Evolutionary conservation across 2,329 filamentous ascomycete species (phyloP).

Genomic region (Hymenoscyphus occultus): DNA sequence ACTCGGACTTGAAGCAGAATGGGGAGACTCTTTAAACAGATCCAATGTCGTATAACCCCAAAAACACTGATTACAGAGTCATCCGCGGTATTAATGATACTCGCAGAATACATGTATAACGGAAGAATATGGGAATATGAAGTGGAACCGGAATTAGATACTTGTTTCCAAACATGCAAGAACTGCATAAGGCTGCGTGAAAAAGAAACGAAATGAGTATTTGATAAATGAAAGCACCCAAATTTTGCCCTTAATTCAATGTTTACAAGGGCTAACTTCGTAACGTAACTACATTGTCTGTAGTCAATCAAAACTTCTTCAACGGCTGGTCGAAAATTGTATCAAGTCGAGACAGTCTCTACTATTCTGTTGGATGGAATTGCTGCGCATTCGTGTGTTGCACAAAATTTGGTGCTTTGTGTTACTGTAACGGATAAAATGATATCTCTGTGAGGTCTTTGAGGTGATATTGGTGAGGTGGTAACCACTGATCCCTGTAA

Average conservation of each 20-base stretch:
- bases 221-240: background rate
- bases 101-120: background rate
- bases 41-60: background rate
- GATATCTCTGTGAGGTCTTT: background rate
- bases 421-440: background rate
- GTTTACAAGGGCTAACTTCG: background rate
- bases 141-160: background rate
- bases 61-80: background rate
- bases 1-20: background rate
- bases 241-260: background rate
- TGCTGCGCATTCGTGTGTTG: background rate
- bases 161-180: constrained; percentile 1
- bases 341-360: background rate
- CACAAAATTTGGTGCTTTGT: background rate
- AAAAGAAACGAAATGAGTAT: background rate
- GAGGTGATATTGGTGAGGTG: background rate
- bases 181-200: constrained; percentile 1
- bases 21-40: background rate
- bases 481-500: background rate
- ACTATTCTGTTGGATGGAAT: background rate
- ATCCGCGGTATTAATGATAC: background rate
- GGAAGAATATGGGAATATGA: background rate
- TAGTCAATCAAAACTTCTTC: background rate
- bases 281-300: background rate
- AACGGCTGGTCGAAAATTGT: background rate